Percentiles rank a stretch among this genome's conserved stretches.
Conservation (phyloP, 2,329 filamentous ascomycete species). For the Colletotrichum filicis region DNA sequence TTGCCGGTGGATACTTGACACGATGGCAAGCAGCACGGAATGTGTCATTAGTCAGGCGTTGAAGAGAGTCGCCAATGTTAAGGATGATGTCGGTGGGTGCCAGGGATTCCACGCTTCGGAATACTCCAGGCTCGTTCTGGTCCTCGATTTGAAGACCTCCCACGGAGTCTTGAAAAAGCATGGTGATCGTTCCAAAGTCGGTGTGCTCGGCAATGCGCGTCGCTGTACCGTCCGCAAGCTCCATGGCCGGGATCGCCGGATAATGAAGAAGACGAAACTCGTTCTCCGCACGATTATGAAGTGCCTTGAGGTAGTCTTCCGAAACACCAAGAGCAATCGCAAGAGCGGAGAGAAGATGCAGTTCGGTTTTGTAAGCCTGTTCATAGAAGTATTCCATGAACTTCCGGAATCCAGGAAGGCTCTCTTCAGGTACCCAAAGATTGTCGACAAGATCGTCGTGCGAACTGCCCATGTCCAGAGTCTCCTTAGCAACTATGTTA, state of each 20-base stretch:
- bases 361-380: slow-evolving; percentile 41
- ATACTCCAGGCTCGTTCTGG: slow-evolving; percentile 39
- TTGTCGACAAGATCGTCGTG: slow-evolving; percentile 40
- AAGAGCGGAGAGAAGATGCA: slow-evolving; percentile 43
- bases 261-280: slow-evolving; percentile 37
- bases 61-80: slow-evolving; percentile 52
- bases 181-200: slow-evolving; percentile 47
- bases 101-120: slow-evolving; percentile 38
- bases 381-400: slow-evolving; percentile 46
- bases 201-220: slow-evolving; percentile 45
- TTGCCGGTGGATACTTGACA: slow-evolving; percentile 42
- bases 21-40: slow-evolving; percentile 48
- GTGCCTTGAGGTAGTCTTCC: slow-evolving; percentile 29
- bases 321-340: slow-evolving; percentile 46
- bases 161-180: slow-evolving; percentile 44
- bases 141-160: slow-evolving; percentile 45
- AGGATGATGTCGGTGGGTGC: slow-evolving; percentile 47
- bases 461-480: slow-evolving; percentile 11
- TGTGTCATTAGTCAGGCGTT: slow-evolving; percentile 49
- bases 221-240: slow-evolving; percentile 41
- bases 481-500: not conserved
- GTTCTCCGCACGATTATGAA: slow-evolving; percentile 31
- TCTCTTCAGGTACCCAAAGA: slow-evolving; percentile 51
- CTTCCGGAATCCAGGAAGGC: slow-evolving; percentile 48
- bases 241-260: slow-evolving; percentile 49